Conservation (phyloP, 2,329 filamentous ascomycete genomes). For the Penicillium sp. region DNA sequence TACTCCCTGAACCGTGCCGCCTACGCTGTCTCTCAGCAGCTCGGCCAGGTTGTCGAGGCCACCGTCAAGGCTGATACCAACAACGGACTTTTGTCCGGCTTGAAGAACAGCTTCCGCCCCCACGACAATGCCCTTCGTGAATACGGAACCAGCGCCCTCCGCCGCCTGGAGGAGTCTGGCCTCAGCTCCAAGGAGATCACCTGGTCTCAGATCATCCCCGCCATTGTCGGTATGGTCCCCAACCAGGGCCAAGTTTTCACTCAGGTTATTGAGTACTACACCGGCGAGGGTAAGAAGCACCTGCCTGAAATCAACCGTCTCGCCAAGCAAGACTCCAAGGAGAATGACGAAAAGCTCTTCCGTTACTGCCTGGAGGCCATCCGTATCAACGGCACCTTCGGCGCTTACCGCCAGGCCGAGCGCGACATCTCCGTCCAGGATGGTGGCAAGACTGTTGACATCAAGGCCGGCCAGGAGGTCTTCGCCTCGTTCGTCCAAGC, state of each 20-base stretch:
- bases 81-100: slow-evolving; percentile 59
- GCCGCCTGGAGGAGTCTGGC: slow-evolving; percentile 66
- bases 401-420: slow-evolving; percentile 62
- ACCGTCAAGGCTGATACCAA: slow-evolving; percentile 66
- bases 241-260: slow-evolving; percentile 74
- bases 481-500: slow-evolving; percentile 66
- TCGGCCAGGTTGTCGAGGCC: slow-evolving; percentile 66
- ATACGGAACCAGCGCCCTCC: slow-evolving; percentile 69
- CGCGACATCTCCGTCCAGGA: slow-evolving; percentile 57
- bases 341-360: slow-evolving; percentile 66
- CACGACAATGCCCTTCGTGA: slow-evolving; percentile 62
- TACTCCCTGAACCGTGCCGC: slow-evolving; percentile 67
- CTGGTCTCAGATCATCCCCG: slow-evolving; percentile 72
- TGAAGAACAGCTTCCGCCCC: slow-evolving; percentile 52
- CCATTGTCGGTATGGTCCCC: slow-evolving; percentile 68
- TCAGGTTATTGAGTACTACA: slow-evolving; percentile 73
- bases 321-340: slow-evolving; percentile 58
- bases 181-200: slow-evolving; percentile 68
- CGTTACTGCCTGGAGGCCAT: slow-evolving; percentile 75
- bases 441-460: slow-evolving; percentile 51
- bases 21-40: slow-evolving; percentile 59
- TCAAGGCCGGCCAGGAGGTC: slow-evolving; percentile 63
- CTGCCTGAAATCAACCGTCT: slow-evolving; percentile 65
- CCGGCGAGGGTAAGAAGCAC: slow-evolving; percentile 61
- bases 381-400: slow-evolving; percentile 67